Percentiles rank a stretch among this genome's conserved stretches.
These are phyloP conservation scores for Heracleum sosnowskyi DNA, from an alignment of 129 eudicot genomes.

Conservation along the genomic window DNA sequence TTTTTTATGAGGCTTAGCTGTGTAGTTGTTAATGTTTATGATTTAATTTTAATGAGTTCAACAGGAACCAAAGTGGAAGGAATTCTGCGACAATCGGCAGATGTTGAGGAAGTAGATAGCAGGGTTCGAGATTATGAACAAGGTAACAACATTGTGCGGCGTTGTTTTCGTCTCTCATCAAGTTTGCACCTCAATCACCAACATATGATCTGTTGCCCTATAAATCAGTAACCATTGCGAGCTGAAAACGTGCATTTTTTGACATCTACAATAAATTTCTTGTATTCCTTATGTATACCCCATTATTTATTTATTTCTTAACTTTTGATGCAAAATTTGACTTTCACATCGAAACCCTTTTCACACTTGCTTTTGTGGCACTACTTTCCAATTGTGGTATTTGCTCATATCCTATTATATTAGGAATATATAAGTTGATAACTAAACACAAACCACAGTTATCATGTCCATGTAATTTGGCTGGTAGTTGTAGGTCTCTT, in stretches of 20 bases:
- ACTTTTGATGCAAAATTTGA: neutral
- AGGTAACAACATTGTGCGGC: conserved; percentile 33
- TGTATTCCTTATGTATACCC: neutral
- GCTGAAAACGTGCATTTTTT: neutral
- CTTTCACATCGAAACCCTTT: neutral
- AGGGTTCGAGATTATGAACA: conserved; percentile 94
- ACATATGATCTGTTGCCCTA: neutral
- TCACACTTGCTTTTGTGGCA: neutral
- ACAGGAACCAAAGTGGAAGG: conserved; percentile 92
- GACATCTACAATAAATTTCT: neutral
- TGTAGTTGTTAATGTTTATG: neutral
- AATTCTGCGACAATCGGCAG: conserved; percentile 90
- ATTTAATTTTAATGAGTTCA: neutral
- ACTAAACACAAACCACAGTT: neutral
- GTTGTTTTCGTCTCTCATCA: neutral
- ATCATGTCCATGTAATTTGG: neutral
- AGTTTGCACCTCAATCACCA: neutral
- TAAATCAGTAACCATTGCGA: neutral
- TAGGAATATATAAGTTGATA: neutral
- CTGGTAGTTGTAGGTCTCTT: neutral
- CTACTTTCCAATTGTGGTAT: neutral
- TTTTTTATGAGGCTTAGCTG: neutral
- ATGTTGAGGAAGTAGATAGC: conserved; percentile 94
- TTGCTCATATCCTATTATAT: neutral
- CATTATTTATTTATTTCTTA: neutral